phyloP scores from a whole-genome alignment of 2,329 filamentous ascomycete species.

The Pseudogymnoascus sp. region DNA sequence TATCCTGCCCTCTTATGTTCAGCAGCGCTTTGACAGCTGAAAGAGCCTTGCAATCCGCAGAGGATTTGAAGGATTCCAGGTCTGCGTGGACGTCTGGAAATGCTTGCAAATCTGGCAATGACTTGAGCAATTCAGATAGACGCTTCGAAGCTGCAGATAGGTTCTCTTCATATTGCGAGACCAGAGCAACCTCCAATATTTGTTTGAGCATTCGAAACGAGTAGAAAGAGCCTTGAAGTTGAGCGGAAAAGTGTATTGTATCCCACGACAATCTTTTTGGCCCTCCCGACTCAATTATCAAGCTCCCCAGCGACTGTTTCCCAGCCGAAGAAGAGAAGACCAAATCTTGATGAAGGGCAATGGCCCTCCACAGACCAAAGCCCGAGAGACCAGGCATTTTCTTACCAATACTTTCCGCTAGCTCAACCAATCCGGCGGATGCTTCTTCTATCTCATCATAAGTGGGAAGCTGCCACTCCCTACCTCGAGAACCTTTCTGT shows the following conservation, averaged over 20 bases:
- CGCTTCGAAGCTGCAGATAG: background rate
- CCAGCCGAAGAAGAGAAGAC: constrained; percentile 23
- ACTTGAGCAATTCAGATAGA: background rate
- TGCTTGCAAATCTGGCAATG: background rate
- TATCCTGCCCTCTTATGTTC: background rate
- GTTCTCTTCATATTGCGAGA: background rate
- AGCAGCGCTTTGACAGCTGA: background rate
- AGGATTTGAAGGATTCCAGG: background rate
- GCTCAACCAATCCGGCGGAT: constrained; percentile 20
- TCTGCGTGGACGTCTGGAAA: background rate
- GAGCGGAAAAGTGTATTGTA: constrained; percentile 28
- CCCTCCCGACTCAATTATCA: background rate
- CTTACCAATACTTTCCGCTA: constrained; percentile 17
- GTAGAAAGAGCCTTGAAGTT: constrained; percentile 30
- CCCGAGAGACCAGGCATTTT: constrained; percentile 18
- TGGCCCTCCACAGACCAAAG: constrained; percentile 24
- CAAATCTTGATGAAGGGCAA: constrained; percentile 28
- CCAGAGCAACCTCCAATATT: constrained; percentile 20
- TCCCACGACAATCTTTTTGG: constrained; percentile 27
- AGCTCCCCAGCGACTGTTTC: constrained; percentile 20
- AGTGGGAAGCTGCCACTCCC: constrained; percentile 25
- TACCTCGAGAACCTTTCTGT: constrained; percentile 22
- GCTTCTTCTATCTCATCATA: constrained; percentile 22
- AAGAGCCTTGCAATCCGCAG: background rate
- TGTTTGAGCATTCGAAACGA: constrained; percentile 31